Evolutionary conservation across 2,329 filamentous ascomycete genomes (phyloP).

Genomic region (Beauveria caledonica): DNA sequence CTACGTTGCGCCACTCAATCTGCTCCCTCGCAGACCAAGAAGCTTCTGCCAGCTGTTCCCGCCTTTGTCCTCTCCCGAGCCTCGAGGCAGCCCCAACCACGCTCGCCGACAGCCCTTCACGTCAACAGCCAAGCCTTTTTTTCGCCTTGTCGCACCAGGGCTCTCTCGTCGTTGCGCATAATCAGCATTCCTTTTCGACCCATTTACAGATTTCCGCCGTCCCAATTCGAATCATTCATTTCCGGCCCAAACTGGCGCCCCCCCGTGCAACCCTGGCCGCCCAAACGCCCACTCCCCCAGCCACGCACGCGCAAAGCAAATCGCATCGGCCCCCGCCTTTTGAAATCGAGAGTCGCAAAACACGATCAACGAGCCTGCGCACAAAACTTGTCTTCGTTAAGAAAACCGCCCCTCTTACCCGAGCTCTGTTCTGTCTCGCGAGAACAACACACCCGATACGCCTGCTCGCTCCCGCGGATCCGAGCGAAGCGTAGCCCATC

Average conservation of each 20-base stretch:
- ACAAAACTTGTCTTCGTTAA: no score
- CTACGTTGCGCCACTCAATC: background rate
- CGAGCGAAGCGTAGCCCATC: slow-evolving; percentile 3
- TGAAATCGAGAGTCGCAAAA: background rate
- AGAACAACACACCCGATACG: background rate
- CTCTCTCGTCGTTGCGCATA: background rate
- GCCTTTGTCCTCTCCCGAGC: background rate
- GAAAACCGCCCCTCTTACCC: background rate
- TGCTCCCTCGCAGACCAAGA: background rate
- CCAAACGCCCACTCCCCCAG: background rate
- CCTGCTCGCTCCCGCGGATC: background rate
- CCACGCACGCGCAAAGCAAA: background rate
- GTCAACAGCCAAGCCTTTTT: background rate
- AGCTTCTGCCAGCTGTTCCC: slow-evolving; percentile 2
- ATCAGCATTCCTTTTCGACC: background rate
- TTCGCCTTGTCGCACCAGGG: background rate
- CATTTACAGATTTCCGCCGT: background rate
- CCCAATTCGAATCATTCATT: no score
- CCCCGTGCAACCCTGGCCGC: no score
- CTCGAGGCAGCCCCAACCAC: background rate
- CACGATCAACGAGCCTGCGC: no score
- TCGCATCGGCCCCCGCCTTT: background rate
- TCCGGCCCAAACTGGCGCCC: no score
- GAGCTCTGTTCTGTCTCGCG: background rate
- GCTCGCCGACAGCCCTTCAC: background rate